Percentiles rank a stretch among this genome's conserved stretches.
Evolutionary conservation across 768 basidiomycete species (phyloP).

Genomic region (Tremella yokohamensis): DNA sequence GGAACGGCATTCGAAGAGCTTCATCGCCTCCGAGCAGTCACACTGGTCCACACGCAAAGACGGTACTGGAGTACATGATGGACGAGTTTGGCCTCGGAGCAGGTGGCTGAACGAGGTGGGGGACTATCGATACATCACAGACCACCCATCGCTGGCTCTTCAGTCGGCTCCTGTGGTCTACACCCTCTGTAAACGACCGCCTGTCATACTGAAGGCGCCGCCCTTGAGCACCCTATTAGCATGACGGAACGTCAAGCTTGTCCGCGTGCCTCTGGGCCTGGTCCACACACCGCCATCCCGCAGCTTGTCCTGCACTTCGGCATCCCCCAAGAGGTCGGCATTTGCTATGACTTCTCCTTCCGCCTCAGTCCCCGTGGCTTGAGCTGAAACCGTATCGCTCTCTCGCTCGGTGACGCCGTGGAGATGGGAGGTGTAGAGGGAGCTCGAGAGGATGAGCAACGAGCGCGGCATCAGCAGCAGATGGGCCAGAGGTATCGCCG

Average conservation of each 20-base stretch:
- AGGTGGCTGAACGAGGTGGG: not conserved
- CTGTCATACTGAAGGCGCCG: constrained; percentile 20
- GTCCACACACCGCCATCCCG: constrained; percentile 54
- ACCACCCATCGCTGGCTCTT: too few relatives aligned
- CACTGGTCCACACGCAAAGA: constrained; percentile 6
- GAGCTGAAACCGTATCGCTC: constrained; percentile 54
- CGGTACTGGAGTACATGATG: constrained; percentile 26
- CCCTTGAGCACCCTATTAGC: constrained; percentile 61
- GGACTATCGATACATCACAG: too few relatives aligned
- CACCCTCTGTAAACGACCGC: not conserved
- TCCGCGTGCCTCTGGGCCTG: constrained; percentile 58
- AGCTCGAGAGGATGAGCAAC: constrained; percentile 68
- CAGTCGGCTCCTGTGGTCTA: too few relatives aligned
- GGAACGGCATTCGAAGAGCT: not conserved
- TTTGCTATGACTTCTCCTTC: constrained; percentile 60
- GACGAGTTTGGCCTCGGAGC: constrained; percentile 30
- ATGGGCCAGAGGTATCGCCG: constrained; percentile 64
- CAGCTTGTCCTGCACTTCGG: constrained; percentile 53
- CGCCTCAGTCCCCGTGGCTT: constrained; percentile 30
- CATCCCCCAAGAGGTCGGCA: constrained; percentile 56
- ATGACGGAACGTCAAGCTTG: constrained; percentile 82
- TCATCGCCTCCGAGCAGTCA: not conserved
- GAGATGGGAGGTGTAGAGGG: constrained; percentile 67
- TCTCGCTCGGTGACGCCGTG: constrained; percentile 71
- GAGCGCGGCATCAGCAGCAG: constrained; percentile 81